Evolutionary conservation across 768 basidiomycete genomes (phyloP).

Genomic region (Suillus brevipes): DNA sequence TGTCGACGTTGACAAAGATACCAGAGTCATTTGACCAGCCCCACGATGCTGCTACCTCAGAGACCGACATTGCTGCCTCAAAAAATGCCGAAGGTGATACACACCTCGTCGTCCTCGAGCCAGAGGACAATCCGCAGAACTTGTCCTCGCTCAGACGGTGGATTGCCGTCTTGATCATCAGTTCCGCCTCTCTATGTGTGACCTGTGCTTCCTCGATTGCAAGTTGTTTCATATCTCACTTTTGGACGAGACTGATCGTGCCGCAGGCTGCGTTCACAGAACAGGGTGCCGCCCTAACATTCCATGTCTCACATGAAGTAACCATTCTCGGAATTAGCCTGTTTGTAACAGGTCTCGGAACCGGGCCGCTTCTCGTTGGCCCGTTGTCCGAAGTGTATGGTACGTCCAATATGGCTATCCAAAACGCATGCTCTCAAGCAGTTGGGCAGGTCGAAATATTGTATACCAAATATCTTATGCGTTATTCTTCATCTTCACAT

Average conservation of each 20-base stretch:
- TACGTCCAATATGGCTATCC: constrained; percentile 6
- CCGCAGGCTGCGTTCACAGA: constrained; percentile 64
- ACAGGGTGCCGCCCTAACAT: constrained; percentile 47
- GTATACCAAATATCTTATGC: constrained; percentile 64
- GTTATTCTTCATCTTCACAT: constrained; percentile 62
- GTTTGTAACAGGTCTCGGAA: constrained; percentile 41
- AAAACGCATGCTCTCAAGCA: neutral
- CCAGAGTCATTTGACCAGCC: constrained; percentile 10
- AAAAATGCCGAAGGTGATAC: constrained; percentile 12
- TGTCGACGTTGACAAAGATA: constrained; percentile 11
- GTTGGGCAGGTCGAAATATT: constrained; percentile 53
- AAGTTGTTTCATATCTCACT: constrained; percentile 20
- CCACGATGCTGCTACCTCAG: constrained; percentile 12
- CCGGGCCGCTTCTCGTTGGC: constrained; percentile 37
- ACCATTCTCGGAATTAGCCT: constrained; percentile 49
- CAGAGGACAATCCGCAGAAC: constrained; percentile 43
- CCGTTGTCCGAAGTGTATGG: constrained; percentile 43
- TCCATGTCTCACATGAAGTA: constrained; percentile 56
- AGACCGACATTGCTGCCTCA: neutral
- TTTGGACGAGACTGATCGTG: neutral
- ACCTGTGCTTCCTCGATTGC: constrained; percentile 61
- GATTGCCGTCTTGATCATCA: constrained; percentile 48
- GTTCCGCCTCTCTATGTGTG: constrained; percentile 48
- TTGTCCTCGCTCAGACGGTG: constrained; percentile 45
- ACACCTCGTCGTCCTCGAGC: constrained; percentile 39